Evolutionary conservation across 768 basidiomycete species (phyloP).

Genomic region (Boletus patriciae): DNA sequence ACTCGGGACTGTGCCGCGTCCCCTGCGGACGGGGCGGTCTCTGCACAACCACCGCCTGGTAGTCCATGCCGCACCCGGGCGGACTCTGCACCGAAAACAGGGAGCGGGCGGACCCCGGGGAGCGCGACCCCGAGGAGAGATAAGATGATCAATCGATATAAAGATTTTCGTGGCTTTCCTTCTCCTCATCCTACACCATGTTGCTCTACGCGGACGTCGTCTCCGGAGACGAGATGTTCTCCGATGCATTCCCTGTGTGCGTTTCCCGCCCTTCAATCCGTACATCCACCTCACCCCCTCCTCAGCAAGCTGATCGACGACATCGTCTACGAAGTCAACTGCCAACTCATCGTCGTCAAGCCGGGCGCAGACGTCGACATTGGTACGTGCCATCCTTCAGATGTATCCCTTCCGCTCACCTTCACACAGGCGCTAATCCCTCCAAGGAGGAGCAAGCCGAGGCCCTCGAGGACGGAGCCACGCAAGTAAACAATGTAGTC

Average conservation of each 20-base stretch:
- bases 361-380: constrained; percentile 83
- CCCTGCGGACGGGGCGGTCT: constrained; percentile 56
- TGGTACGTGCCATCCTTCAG: constrained; percentile 46
- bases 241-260: constrained; percentile 87
- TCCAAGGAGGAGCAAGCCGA: constrained; percentile 88
- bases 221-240: constrained; percentile 86
- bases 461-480: constrained; percentile 73
- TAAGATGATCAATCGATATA: constrained; percentile 21
- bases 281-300: constrained; percentile 8
- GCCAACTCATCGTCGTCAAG: constrained; percentile 66
- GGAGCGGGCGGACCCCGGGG: constrained; percentile 7
- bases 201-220: constrained; percentile 75
- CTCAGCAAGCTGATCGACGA: constrained; percentile 73
- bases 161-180: neutral
- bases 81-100: neutral
- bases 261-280: constrained; percentile 27
- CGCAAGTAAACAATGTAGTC: constrained; percentile 83
- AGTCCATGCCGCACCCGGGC: constrained; percentile 55
- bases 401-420: constrained; percentile 7
- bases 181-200: constrained; percentile 45
- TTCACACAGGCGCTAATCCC: constrained; percentile 77
- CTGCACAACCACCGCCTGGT: constrained; percentile 70
- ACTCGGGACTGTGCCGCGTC: constrained; percentile 68
- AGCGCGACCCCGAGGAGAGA: constrained; percentile 14
- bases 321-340: constrained; percentile 87